These are phyloP conservation scores for Coemansia brasiliensis DNA, from an alignment of 192 early-diverging fungal species.

Conservation along the genomic window DNA sequence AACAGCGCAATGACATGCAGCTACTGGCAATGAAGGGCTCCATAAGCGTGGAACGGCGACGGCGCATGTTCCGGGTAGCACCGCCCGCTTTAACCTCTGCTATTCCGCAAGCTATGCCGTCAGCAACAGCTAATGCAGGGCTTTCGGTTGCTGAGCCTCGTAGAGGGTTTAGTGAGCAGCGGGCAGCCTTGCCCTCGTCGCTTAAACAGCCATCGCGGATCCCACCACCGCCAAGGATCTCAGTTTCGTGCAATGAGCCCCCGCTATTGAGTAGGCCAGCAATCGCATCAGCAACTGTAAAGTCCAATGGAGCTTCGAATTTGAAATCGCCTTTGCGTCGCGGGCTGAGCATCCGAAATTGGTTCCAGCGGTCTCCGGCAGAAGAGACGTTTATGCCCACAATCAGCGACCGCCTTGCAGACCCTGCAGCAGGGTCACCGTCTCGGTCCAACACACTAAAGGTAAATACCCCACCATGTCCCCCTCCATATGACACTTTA, in stretches of 20 bases:
- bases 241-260: too few relatives aligned
- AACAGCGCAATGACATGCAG: conserved; percentile 22
- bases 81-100: background rate
- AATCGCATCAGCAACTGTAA: background rate
- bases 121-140: background rate
- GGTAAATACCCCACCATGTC: conserved; percentile 4
- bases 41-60: conserved; percentile 32
- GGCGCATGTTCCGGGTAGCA: background rate
- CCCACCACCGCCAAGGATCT: background rate
- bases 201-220: background rate
- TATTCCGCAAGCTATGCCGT: background rate
- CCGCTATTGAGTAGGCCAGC: background rate
- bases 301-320: background rate
- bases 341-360: conserved; percentile 31
- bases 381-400: background rate
- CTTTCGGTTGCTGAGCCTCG: background rate
- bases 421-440: background rate
- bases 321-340: conserved; percentile 7
- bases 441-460: conserved; percentile 13
- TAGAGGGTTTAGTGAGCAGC: conserved; percentile 1
- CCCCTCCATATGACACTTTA: background rate
- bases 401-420: background rate
- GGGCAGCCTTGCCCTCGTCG: conserved; percentile 2
- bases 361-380: conserved; percentile 28
- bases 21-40: conserved; percentile 26